phyloP scores from a whole-genome alignment of 1,284 basidiomycete species.

The Puccinia horiana region DNA sequence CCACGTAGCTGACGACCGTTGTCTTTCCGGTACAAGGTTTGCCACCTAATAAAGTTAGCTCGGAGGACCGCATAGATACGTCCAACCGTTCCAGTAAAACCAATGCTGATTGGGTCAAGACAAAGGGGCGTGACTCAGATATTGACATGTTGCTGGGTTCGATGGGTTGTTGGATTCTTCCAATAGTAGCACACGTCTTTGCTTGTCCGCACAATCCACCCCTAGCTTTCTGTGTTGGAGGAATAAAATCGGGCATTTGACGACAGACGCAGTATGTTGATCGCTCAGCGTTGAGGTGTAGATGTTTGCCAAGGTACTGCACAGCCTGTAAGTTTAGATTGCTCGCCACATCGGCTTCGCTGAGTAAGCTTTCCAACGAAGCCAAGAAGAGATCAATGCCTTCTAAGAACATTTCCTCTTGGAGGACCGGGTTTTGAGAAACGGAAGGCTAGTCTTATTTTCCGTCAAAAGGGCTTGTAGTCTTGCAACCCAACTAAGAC shows the following conservation, averaged over 20 bases:
- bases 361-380: slow-evolving; percentile 63
- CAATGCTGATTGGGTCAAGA: slow-evolving; percentile 82
- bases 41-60: slow-evolving; percentile 89
- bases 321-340: slow-evolving; percentile 56
- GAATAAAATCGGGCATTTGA: slow-evolving; percentile 70
- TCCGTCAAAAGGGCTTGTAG: slow-evolving; percentile 25
- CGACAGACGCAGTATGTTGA: slow-evolving; percentile 62
- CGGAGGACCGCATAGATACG: slow-evolving; percentile 71
- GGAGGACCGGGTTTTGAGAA: slow-evolving; percentile 70
- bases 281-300: slow-evolving; percentile 70
- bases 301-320: slow-evolving; percentile 66
- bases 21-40: slow-evolving; percentile 99
- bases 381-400: slow-evolving; percentile 92
- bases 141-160: slow-evolving; percentile 50
- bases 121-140: slow-evolving; percentile 68
- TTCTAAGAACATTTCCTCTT: slow-evolving; percentile 88
- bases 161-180: slow-evolving; percentile 52
- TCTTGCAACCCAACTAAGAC: slow-evolving; percentile 59
- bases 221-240: slow-evolving; percentile 65
- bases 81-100: slow-evolving; percentile 79
- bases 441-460: slow-evolving; percentile 51
- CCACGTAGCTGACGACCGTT: slow-evolving; percentile 79
- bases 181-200: slow-evolving; percentile 52
- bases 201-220: slow-evolving; percentile 64
- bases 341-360: slow-evolving; percentile 65